Conservation (phyloP, 192 early-diverging fungal species). For the Coemansia sp. region DNA sequence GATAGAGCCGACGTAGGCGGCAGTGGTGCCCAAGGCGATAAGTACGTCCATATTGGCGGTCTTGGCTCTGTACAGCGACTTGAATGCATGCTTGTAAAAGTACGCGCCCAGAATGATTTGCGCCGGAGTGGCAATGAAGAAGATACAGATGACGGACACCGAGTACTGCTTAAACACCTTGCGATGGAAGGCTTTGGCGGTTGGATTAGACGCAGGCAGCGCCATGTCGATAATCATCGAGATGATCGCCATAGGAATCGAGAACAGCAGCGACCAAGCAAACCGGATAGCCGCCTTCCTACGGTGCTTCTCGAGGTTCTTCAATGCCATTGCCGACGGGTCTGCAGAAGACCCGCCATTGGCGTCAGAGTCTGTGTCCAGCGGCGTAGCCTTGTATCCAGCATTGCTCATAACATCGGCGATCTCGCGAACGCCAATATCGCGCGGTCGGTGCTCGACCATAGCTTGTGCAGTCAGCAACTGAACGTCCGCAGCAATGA, state of each 20-base stretch:
- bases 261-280: constrained; percentile 62
- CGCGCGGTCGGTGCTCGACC: constrained; percentile 64
- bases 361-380: constrained; percentile 7
- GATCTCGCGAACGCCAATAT: constrained; percentile 75
- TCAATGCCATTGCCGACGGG: constrained; percentile 68
- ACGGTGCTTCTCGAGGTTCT: constrained; percentile 71
- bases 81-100: constrained; percentile 79
- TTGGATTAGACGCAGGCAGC: constrained; percentile 30
- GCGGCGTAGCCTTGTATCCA: constrained; percentile 66
- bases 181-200: constrained; percentile 33
- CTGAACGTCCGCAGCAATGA: constrained; percentile 74
- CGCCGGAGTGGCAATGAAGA: constrained; percentile 78
- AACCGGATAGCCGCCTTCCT: constrained; percentile 68
- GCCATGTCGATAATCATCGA: constrained; percentile 61
- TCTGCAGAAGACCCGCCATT: constrained; percentile 54
- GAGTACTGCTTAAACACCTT: constrained; percentile 45
- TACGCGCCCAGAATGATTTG: constrained; percentile 83
- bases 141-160: constrained; percentile 54
- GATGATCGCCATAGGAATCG: constrained; percentile 72
- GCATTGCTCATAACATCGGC: constrained; percentile 70
- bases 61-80: constrained; percentile 68
- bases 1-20: constrained; percentile 78
- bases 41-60: constrained; percentile 96
- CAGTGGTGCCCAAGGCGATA: constrained; percentile 80
- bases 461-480: constrained; percentile 69